Conservation (phyloP, 768 basidiomycete species). For the Nidularia pulvinata region DNA sequence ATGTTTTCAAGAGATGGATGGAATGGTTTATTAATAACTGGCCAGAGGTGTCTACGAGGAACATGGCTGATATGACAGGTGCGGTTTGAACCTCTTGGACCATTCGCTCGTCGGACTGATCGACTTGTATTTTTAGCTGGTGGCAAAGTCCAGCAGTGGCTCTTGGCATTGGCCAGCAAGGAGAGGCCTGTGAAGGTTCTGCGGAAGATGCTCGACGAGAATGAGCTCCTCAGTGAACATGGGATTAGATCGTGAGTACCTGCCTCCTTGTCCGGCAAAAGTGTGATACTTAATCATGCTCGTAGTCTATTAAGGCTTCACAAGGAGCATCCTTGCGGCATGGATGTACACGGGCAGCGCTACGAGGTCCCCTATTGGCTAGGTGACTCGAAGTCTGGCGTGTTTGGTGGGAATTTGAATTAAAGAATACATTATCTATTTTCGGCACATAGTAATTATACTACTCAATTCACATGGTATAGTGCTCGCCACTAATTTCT, state of each 20-base stretch:
- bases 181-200: constrained; percentile 87
- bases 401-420: constrained; percentile 98
- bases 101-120: too few relatives aligned
- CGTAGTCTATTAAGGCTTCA: constrained; percentile 84
- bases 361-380: constrained; percentile 98
- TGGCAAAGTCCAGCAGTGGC: constrained; percentile 83
- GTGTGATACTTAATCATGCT: not conserved
- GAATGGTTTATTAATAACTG: constrained; percentile 98
- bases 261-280: not conserved
- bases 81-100: too few relatives aligned
- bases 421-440: constrained; percentile 64
- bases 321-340: constrained; percentile 91
- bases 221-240: constrained; percentile 94
- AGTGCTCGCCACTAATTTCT: constrained; percentile 97
- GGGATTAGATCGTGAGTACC: constrained; percentile 88
- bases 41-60: constrained; percentile 81
- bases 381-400: constrained; percentile 94
- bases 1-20: constrained; percentile 98
- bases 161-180: constrained; percentile 90
- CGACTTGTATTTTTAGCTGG: constrained; percentile 14
- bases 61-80: constrained; percentile 92
- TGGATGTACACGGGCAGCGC: constrained; percentile 89
- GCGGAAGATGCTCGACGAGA: constrained; percentile 97
- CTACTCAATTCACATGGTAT: not conserved
- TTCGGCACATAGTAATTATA: not conserved